Evolutionary conservation across 345 rosid species (phyloP).

Genomic region (Psidium guajava): DNA sequence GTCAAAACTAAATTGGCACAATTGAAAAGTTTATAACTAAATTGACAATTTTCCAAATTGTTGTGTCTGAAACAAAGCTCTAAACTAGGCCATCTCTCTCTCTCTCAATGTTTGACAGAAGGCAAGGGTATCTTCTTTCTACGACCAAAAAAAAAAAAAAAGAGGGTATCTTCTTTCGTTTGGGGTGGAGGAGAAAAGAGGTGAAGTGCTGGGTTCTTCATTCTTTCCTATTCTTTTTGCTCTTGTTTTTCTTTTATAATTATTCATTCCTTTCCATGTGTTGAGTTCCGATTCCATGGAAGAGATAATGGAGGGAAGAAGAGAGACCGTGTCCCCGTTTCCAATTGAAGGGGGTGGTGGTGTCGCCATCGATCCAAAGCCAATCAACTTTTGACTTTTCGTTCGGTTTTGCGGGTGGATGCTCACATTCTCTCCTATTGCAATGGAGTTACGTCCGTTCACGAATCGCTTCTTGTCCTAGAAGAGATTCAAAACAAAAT

Average conservation of each 20-base stretch:
- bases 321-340: conserved; percentile 11
- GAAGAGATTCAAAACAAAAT: background rate
- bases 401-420: background rate
- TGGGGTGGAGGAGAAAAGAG: background rate
- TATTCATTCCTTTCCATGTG: conserved; percentile 17
- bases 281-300: conserved; percentile 13
- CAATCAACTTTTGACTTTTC: background rate
- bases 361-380: conserved; percentile 13
- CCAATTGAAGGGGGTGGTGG: conserved; percentile 3
- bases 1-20: no score
- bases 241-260: background rate
- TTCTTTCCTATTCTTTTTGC: background rate
- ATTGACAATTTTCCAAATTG: background rate
- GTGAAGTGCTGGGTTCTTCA: background rate
- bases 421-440: background rate
- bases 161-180: background rate
- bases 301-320: conserved; percentile 8
- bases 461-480: background rate
- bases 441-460: background rate
- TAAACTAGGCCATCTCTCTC: background rate
- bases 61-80: background rate
- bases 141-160: no score
- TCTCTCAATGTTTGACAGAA: background rate
- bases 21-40: no score
- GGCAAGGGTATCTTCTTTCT: background rate